Base-by-base conservation (phyloP, 2,329 filamentous ascomycete genomes). In the Monilinia fructicola region DNA sequence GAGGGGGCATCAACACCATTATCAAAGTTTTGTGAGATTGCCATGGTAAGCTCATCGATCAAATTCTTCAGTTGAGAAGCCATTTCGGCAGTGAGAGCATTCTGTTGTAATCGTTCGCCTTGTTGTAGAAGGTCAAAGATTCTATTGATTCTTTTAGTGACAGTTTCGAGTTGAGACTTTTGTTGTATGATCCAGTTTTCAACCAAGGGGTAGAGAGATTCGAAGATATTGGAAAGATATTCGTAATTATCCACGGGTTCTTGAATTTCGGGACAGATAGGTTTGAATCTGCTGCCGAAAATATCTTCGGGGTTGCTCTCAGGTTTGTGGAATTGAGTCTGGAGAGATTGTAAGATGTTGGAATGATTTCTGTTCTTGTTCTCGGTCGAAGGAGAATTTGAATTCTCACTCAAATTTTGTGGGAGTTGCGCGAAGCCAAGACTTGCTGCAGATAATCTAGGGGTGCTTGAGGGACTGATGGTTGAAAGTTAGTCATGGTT, bases 101-200 rank as follows among this genome's bases (percentile, higher is more conserved):
- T 38, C 58, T 61, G 58, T 21, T 50, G 44, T 26, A 61, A n/a
- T 12, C 44, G 31, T 52, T 61, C 44, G 2, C 58, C 44, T 50
- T 50, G 31, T 40, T 50, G 58, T 61, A 61, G 26, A 3, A 38
- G 31, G n/a, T 14, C 46, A 2, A 61, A 38, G 50, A 50, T 26
- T 40, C 23, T 10, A 50, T 40, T 40, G 14, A 38, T 61, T 50
- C 44, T 61, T 61, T 50, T 28, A 12, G 44, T 50, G 4, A 61
- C 4, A 5, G 31, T 14, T 40, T 40, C 31, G n/a, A 61, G 46
- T 40, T 61, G 58, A 21, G 58, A 38, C 21, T 26, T 31, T 50
- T 61, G 58, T 40, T 40, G 58, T 16, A 12, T 16, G 31, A 61
- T 61, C 44, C 58, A 50, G 38, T 38, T 28, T 61, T 61, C n/a